Evolutionary conservation across 345 rosid species (phyloP), one percentile per base, ranked within the genome.

Genomic region (Turritis glabra): DNA sequence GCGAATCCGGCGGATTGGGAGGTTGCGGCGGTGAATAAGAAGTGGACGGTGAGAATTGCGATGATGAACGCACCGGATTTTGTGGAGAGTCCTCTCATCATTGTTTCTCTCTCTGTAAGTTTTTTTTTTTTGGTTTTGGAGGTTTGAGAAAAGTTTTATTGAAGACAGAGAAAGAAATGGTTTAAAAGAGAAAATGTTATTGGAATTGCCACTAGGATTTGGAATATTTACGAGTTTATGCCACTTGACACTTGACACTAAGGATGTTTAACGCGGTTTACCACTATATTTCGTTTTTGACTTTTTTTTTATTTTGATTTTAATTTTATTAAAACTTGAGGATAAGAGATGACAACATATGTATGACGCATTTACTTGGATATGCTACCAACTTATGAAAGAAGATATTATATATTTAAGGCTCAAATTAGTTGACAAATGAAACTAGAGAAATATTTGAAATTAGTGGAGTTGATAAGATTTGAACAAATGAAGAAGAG

Each of bases 21-120:
- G 3, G 81, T 67, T 0, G 4, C 77, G 69, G 0, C 46, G 60
- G 71, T 0, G 59, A 61, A 1, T 19, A 77, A 46, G 58, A 80
- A 67, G 66, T 80, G 80, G 71, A 83, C 78, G 81, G 87, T 67
- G 29, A 89, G 76, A 71, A 88, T 84, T 40, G 84, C 73, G 51
- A 76, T 71, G 51, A 58, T 18, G 18, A 81, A 44, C 13, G 35
- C 17, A 40, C 38, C 52, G 54, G 46, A 53, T 27, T 40, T 30
- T 54, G 10, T 46, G 43, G 48, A 48, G 56, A 78, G 13, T 59
- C 77, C 69, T 72, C 77, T 59, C 81, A 78, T 59, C 81, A 78
- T 78, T 11, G 4, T 75, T 1, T 52, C 26, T 60, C 5, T 57
- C 43, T 38, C 37, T 37, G 10, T 35, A 15, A 38, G 7, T 0